Evolutionary conservation across 306 rosid genomes (phyloP).

Genomic region (Vachellia pachyceras): DNA sequence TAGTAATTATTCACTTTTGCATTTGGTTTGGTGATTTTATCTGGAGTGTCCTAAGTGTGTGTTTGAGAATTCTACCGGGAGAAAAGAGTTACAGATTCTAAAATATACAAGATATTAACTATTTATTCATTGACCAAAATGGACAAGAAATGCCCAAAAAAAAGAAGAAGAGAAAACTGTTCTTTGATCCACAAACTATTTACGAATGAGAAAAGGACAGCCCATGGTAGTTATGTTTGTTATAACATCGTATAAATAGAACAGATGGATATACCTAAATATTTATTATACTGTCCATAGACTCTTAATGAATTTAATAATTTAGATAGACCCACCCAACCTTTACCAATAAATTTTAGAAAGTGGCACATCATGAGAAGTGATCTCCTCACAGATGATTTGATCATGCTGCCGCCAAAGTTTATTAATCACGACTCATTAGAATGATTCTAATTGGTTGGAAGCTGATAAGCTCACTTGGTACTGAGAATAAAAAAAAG

Average conservation of each 20-base stretch:
- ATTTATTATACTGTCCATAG: neutral
- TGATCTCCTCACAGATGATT: neutral
- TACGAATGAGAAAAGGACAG: neutral
- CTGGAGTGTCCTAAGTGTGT: too few relatives aligned
- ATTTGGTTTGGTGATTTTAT: too few relatives aligned
- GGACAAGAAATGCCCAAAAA: neutral
- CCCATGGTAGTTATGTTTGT: too few relatives aligned
- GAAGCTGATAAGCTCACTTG: neutral
- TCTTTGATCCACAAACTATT: neutral
- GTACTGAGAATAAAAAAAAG: conserved; percentile 3
- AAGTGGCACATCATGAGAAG: neutral
- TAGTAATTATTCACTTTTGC: too few relatives aligned
- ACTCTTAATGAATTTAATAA: neutral
- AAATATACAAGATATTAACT: too few relatives aligned
- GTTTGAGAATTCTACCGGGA: too few relatives aligned
- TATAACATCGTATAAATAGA: too few relatives aligned
- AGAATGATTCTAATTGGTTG: neutral
- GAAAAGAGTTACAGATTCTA: too few relatives aligned
- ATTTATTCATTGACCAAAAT: neutral
- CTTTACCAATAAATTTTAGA: neutral
- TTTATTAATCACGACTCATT: neutral
- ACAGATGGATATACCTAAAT: neutral
- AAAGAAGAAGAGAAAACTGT: neutral
- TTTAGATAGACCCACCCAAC: neutral
- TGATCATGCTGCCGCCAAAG: too few relatives aligned